Conservation (phyloP, 2,329 filamentous ascomycete species). For the Penicillium sp. region DNA sequence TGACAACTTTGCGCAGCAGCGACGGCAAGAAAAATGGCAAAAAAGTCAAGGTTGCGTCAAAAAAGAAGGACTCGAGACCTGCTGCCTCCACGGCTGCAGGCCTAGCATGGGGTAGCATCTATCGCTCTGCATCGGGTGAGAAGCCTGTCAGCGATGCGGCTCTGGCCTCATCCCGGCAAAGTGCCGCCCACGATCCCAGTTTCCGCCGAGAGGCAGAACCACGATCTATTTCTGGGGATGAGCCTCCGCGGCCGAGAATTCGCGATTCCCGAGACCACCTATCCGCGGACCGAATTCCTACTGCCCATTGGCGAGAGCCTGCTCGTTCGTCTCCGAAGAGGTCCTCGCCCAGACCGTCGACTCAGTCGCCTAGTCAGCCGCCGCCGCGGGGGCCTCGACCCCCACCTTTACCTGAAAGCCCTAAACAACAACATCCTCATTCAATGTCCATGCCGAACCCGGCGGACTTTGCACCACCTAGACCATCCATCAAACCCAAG, state of each 20-base stretch:
- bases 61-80: conserved; percentile 47
- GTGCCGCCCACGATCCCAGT: conserved; percentile 27
- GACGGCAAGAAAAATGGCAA: conserved; percentile 48
- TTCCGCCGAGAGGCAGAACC: conserved; percentile 27
- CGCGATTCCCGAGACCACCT: conserved; percentile 7
- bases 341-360: conserved; percentile 13
- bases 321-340: conserved; percentile 13
- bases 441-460: conserved; percentile 21
- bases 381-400: conserved; percentile 12
- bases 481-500: conserved; percentile 40
- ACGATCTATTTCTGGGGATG: conserved; percentile 26
- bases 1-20: conserved; percentile 53
- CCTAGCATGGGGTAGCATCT: conserved; percentile 55
- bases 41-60: conserved; percentile 37
- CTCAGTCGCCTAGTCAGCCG: not conserved
- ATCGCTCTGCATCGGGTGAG: conserved; percentile 26
- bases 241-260: conserved; percentile 13
- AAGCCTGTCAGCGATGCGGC: conserved; percentile 31
- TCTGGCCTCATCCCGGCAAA: conserved; percentile 30
- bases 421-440: conserved; percentile 11
- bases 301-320: conserved; percentile 26
- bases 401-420: conserved; percentile 14
- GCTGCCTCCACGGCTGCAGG: conserved; percentile 63
- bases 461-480: conserved; percentile 22
- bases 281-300: conserved; percentile 17